These are phyloP conservation scores for Cantharellus cinnabarinus DNA, from an alignment of 768 basidiomycete species.

Conservation along the genomic window DNA sequence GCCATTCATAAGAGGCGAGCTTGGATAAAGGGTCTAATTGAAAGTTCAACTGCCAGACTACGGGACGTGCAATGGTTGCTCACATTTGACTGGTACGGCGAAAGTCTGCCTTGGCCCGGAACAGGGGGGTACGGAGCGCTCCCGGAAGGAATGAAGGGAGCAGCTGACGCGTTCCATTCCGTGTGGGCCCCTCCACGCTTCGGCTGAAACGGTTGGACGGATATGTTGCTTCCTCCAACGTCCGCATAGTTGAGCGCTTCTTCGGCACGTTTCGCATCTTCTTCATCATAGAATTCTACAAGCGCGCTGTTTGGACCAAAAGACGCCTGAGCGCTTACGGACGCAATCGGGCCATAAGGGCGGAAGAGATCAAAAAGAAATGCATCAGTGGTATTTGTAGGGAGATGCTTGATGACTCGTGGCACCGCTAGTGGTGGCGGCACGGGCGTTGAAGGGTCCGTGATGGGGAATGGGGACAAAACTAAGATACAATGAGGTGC, in stretches of 20 bases:
- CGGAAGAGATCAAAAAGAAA: slow-evolving; percentile 73
- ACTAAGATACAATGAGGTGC: slow-evolving; percentile 39
- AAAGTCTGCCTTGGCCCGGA: background rate
- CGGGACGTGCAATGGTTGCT: background rate
- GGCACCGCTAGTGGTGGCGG: slow-evolving; percentile 61
- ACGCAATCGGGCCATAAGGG: slow-evolving; percentile 65
- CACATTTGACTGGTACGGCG: background rate
- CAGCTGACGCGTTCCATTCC: slow-evolving; percentile 56
- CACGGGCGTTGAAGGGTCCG: slow-evolving; percentile 49
- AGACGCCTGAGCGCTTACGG: slow-evolving; percentile 47
- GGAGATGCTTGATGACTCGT: slow-evolving; percentile 70
- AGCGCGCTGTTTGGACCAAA: slow-evolving; percentile 61
- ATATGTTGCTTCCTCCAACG: slow-evolving; percentile 65
- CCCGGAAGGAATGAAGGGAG: slow-evolving; percentile 54
- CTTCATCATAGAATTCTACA: slow-evolving; percentile 75
- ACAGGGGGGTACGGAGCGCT: background rate
- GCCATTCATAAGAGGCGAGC: background rate
- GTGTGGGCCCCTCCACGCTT: slow-evolving; percentile 30
- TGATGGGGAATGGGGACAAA: slow-evolving; percentile 69
- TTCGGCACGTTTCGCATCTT: slow-evolving; percentile 60
- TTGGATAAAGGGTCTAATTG: background rate
- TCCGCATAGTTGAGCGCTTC: slow-evolving; percentile 70
- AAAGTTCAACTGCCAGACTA: background rate
- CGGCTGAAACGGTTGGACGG: slow-evolving; percentile 58
- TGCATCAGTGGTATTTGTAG: slow-evolving; percentile 41